Percentiles rank a stretch among this genome's conserved stretches.
Evolutionary conservation across 1,139 yeast genomes (phyloP).

Genomic region (Yamadazyma mexicana): DNA sequence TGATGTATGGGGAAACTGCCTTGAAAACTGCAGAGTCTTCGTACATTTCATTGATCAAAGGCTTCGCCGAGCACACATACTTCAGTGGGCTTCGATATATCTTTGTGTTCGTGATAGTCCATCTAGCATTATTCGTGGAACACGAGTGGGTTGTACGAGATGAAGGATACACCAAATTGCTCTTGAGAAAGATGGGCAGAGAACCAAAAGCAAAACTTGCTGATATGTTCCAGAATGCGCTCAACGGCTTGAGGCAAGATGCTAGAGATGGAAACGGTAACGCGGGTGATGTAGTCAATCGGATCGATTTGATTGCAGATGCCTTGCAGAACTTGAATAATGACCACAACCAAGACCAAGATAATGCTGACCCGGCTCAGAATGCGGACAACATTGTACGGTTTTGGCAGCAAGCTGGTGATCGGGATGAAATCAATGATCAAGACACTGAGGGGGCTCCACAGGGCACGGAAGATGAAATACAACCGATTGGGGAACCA

Average conservation of each 20-base stretch:
- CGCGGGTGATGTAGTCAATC: conserved; percentile 23
- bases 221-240: conserved; percentile 36
- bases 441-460: too few relatives aligned
- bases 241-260: conserved; percentile 29
- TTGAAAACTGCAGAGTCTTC: neutral
- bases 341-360: too few relatives aligned
- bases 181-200: conserved; percentile 57
- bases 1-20: conserved; percentile 48
- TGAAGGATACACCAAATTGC: conserved; percentile 59
- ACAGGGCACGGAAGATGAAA: too few relatives aligned
- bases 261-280: conserved; percentile 22
- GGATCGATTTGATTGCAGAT: conserved; percentile 30
- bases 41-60: neutral
- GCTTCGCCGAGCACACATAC: conserved; percentile 36
- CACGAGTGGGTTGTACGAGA: conserved; percentile 76
- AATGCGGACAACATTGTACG: too few relatives aligned
- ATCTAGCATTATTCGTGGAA: conserved; percentile 52
- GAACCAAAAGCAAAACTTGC: conserved; percentile 47
- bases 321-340: conserved; percentile 32
- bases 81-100: conserved; percentile 43
- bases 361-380: too few relatives aligned
- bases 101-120: conserved; percentile 38
- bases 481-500: too few relatives aligned
- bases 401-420: too few relatives aligned
- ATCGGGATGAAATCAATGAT: neutral